Evolutionary conservation across 179 eudicot species (phyloP).

Genomic region (Patellifolia procumbens): DNA sequence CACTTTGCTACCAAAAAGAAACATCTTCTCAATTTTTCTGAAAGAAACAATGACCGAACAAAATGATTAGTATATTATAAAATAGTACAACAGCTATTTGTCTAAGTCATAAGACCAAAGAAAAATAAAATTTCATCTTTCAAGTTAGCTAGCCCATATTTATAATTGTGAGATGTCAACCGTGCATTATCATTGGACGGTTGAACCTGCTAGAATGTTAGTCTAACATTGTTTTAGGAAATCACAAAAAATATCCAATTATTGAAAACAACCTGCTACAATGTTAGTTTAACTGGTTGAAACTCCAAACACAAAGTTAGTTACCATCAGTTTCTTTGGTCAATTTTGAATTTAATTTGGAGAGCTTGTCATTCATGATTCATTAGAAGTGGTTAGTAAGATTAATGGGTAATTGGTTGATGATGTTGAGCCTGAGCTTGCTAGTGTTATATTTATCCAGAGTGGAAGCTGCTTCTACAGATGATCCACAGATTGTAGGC

Average conservation of each 20-base stretch:
- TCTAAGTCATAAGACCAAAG: not conserved
- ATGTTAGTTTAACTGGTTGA: not conserved
- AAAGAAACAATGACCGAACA: no score
- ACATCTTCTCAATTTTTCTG: no score
- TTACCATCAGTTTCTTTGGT: not conserved
- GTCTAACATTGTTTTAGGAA: not conserved
- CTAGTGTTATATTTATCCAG: not conserved
- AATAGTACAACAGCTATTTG: no score
- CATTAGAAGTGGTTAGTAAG: not conserved
- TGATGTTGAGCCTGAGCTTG: not conserved
- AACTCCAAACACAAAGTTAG: not conserved
- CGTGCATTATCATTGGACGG: not conserved
- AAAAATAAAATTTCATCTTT: not conserved
- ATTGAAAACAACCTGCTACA: not conserved
- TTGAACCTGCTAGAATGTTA: not conserved
- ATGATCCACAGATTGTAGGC: not conserved
- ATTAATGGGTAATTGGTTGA: not conserved
- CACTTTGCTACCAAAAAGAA: no score
- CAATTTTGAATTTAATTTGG: not conserved
- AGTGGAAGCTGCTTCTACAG: not conserved
- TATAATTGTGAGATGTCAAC: not conserved
- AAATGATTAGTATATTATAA: no score
- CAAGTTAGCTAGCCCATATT: not conserved
- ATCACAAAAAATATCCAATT: not conserved
- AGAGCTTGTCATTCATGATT: not conserved